Base-by-base conservation (phyloP, 2,329 filamentous ascomycete genomes). In the Aureobasidium mangrovei region DNA sequence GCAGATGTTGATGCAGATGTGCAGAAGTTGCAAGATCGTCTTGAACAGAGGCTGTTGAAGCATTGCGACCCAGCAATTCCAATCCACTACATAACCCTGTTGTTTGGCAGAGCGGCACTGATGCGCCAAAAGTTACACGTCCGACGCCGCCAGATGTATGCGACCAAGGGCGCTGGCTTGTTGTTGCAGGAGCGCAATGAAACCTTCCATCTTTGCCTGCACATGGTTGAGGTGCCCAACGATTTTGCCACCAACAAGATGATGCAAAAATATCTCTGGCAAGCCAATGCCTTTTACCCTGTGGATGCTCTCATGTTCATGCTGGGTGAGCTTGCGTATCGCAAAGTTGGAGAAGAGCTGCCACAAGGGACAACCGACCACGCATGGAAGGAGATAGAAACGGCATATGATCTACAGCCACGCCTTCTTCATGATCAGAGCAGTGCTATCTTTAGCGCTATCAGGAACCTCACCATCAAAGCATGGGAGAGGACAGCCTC, bases 211-310 rank as follows among this genome's bases (percentile, higher is more conserved):
- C 63, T 71, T 7, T 68, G 70, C 4, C 59, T 74, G 26, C 69
- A 73, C 49, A 64, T 75, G 4, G 60, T 73, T 7, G 65, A 72
- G 42, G 65, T 69, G 33, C 68, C 72, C 51, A 74, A 70, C 44
- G 59, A 72, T 18, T 64, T 65, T 0, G 68, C 72, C 46, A 68
- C 64, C 2, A 73, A 69, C 31, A 63, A 65, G 32, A 64, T 64
- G 12, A 63, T 74, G 29, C 64, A 70, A 31, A 70, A 74, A 39
- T 79, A 77, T 60, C 71, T 73, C 18, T 79, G 76, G 75, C 76
- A 78, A 48, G 70, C 74, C 12, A 70, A 77, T 39, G 72, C 79
- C 10, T 74, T 76, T 59, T 67, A 79, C 41, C 63, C 79, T 31
- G 69, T 66, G 49, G 71, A 73, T 36, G 62, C 75, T 12, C 63